Evolutionary conservation across 768 basidiomycete species (phyloP).

Genomic region (Aureoboletus auriporus): DNA sequence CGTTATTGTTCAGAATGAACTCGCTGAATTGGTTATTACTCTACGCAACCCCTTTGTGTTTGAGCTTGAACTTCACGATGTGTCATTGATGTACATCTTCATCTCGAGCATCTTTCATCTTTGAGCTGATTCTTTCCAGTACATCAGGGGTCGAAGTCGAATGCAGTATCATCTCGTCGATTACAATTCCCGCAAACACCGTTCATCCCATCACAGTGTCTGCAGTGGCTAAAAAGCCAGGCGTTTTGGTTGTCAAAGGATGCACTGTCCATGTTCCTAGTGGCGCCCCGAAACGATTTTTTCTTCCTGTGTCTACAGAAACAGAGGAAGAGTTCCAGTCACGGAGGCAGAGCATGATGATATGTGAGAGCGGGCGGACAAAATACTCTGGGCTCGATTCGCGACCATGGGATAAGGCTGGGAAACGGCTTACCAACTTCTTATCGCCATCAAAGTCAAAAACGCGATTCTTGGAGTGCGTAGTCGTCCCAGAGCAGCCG

Average conservation of each 20-base stretch:
- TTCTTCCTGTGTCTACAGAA: slow-evolving; percentile 68
- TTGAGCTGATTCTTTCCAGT: slow-evolving; percentile 38
- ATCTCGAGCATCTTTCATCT: neutral
- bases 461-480: slow-evolving; percentile 68
- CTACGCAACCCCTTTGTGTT: slow-evolving; percentile 93
- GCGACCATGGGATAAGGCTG: slow-evolving; percentile 53
- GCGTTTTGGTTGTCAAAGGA: slow-evolving; percentile 70
- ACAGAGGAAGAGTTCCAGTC: slow-evolving; percentile 64
- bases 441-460: slow-evolving; percentile 23
- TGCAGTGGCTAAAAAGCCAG: slow-evolving; percentile 62
- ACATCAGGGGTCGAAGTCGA: slow-evolving; percentile 79
- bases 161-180: slow-evolving; percentile 51
- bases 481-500: slow-evolving; percentile 85
- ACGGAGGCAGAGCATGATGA: slow-evolving; percentile 53
- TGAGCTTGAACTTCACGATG: slow-evolving; percentile 80
- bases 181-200: slow-evolving; percentile 70
- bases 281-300: slow-evolving; percentile 64
- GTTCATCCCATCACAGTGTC: slow-evolving; percentile 69
- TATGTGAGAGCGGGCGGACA: slow-evolving; percentile 63
- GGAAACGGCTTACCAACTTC: slow-evolving; percentile 37
- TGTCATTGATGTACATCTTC: slow-evolving; percentile 67
- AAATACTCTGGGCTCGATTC: slow-evolving; percentile 76
- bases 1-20: slow-evolving; percentile 78
- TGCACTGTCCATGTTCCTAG: slow-evolving; percentile 76
- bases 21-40: slow-evolving; percentile 75